phyloP scores from a whole-genome alignment of 495 filamentous ascomycete genomes.

The Evernia prunastri region DNA sequence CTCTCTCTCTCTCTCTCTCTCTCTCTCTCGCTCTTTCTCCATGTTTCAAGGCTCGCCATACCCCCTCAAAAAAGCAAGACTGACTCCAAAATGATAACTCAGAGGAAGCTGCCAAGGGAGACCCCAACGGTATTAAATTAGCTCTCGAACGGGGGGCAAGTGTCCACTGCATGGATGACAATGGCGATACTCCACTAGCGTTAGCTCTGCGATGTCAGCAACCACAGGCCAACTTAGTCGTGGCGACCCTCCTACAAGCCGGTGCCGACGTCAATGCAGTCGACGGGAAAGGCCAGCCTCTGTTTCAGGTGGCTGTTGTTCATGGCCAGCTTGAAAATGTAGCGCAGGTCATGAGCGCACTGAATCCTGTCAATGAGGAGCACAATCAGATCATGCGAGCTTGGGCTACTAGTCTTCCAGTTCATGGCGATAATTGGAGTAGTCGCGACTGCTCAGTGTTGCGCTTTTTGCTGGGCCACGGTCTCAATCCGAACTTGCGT shows the following conservation, averaged over 20 bases:
- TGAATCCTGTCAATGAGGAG: conserved; percentile 8
- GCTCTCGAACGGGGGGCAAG: conserved; percentile 9
- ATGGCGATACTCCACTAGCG: conserved; percentile 29
- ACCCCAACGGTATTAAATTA: conserved; percentile 15
- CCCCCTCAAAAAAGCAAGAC: no score
- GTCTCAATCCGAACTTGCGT: conserved; percentile 16
- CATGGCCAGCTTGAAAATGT: conserved; percentile 6
- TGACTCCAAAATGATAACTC: no score
- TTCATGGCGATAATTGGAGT: conserved; percentile 11
- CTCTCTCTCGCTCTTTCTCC: no score
- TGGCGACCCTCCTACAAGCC: conserved; percentile 22
- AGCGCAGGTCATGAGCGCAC: conserved; percentile 8
- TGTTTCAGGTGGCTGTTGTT: conserved; percentile 10
- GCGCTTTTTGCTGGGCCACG: conserved; percentile 7
- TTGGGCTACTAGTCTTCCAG: conserved; percentile 7
- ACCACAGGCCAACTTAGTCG: conserved; percentile 21
- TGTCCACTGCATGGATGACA: conserved; percentile 14
- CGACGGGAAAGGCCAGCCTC: conserved; percentile 24
- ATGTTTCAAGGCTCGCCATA: no score
- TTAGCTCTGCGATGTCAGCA: conserved; percentile 25
- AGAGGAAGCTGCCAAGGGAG: conserved; percentile 20
- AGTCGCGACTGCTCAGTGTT: conserved; percentile 9
- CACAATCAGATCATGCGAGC: not conserved
- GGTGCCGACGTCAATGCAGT: conserved; percentile 28
- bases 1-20: no score